Conservation (phyloP, 164 flowering plant genomes). For the Akebia trifoliata region DNA sequence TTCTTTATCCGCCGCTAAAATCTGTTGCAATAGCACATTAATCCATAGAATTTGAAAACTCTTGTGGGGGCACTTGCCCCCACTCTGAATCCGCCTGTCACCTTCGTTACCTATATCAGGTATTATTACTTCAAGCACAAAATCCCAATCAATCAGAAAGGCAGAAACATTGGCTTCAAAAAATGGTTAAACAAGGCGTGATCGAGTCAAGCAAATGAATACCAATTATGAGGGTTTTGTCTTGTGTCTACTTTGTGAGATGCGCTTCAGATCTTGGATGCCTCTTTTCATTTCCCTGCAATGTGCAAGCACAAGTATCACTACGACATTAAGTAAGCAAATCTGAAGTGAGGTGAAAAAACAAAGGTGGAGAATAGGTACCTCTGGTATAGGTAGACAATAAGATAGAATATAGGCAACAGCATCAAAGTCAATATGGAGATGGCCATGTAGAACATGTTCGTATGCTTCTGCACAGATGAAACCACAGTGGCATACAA, state of each 20-base stretch:
- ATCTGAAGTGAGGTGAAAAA: background rate
- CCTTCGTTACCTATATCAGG: no score
- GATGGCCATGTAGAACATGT: conserved; percentile 61
- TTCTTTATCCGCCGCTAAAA: no score
- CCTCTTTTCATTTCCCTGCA: conserved; percentile 62
- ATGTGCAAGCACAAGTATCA: background rate
- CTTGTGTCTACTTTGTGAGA: conserved; percentile 48
- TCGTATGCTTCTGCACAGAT: conserved; percentile 64
- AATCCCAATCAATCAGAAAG: background rate
- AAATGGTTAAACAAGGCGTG: background rate
- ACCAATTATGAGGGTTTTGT: conserved; percentile 57
- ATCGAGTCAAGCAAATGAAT: background rate
- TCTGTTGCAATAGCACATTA: no score
- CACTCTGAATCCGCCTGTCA: no score
- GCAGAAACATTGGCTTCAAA: background rate
- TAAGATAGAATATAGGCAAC: conserved; percentile 75
- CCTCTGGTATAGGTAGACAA: conserved; percentile 80
- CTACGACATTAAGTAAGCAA: background rate
- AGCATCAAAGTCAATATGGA: conserved; percentile 78
- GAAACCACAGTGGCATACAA: background rate
- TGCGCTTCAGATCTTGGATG: conserved; percentile 67
- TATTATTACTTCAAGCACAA: no score
- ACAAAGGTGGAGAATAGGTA: conserved; percentile 16
- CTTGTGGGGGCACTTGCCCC: no score
- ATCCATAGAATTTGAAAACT: no score